Percentiles rank a stretch among this genome's conserved stretches.
Evolutionary conservation across 208 protist genomes (phyloP).

Genomic region (Herpetomonas muscarum): DNA sequence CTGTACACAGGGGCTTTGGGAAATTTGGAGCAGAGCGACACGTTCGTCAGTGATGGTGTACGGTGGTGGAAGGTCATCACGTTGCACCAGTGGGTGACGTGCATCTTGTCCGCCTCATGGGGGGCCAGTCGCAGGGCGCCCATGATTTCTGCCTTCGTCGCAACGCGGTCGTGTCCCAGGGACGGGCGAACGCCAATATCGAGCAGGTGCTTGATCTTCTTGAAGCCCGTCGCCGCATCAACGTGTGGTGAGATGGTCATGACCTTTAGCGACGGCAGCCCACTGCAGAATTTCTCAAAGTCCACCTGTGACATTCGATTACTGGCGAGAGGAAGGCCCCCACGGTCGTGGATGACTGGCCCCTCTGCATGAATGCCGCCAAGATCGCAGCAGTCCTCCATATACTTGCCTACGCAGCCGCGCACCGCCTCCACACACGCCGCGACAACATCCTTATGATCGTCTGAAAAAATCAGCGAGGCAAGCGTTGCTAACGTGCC

Average conservation of each 20-base stretch:
- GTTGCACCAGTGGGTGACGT: constrained; percentile 65
- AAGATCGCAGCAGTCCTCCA: constrained; percentile 42
- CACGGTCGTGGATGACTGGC: constrained; percentile 59
- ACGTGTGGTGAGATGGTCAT: constrained; percentile 68
- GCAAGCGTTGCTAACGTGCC: constrained; percentile 60
- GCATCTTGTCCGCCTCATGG: constrained; percentile 40
- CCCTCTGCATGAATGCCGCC: constrained; percentile 71
- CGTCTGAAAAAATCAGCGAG: constrained; percentile 67
- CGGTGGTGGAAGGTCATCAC: constrained; percentile 73
- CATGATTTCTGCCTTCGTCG: constrained; percentile 52
- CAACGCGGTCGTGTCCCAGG: constrained; percentile 55
- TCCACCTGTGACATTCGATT: constrained; percentile 24
- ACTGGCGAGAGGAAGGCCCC: constrained; percentile 47
- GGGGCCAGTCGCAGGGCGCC: constrained; percentile 34
- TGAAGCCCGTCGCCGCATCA: constrained; percentile 41
- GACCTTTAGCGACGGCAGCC: constrained; percentile 58
- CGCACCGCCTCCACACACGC: constrained; percentile 47
- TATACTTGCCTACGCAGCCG: constrained; percentile 30
- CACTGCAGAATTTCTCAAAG: constrained; percentile 37
- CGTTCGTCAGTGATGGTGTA: constrained; percentile 52
- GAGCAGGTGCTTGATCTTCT: constrained; percentile 47
- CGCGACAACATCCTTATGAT: constrained; percentile 33
- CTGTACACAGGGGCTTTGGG: constrained; percentile 52
- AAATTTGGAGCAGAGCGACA: constrained; percentile 43
- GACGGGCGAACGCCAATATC: constrained; percentile 32